These are phyloP conservation scores for Penicillium sp. DNA, from an alignment of 2,329 filamentous ascomycete species.

Conservation along the genomic window DNA sequence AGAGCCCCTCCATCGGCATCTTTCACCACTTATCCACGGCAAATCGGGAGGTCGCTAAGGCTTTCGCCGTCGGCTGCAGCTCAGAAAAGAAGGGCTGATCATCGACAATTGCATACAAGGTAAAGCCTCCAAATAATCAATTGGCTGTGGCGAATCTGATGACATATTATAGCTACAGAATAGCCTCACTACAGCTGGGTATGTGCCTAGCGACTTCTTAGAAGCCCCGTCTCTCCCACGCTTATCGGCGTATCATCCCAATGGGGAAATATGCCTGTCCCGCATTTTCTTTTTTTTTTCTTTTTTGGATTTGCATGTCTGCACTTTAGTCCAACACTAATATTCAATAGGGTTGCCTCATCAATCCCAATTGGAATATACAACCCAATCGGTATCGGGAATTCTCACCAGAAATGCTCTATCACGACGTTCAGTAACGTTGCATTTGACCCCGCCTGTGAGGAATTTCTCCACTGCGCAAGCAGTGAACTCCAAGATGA, in stretches of 20 bases:
- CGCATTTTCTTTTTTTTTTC: constrained; percentile 11
- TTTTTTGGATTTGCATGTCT: neutral
- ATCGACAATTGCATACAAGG: constrained; percentile 1
- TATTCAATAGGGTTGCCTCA: constrained; percentile 4
- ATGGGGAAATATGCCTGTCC: constrained; percentile 12
- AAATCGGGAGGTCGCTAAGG: neutral
- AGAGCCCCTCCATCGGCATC: neutral
- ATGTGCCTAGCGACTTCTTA: neutral
- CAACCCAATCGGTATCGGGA: constrained; percentile 1
- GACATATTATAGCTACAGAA: neutral
- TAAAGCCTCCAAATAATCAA: neutral
- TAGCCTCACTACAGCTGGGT: neutral
- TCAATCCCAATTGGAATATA: neutral
- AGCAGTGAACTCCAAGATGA: constrained; percentile 15
- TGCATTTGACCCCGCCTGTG: constrained; percentile 9
- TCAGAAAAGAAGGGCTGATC: neutral
- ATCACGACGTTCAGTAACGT: neutral
- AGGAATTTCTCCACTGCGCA: constrained; percentile 23
- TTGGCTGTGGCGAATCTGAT: neutral
- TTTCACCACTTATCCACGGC: neutral
- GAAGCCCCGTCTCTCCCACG: neutral
- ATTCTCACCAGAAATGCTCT: constrained; percentile 11
- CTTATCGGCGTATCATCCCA: constrained; percentile 15
- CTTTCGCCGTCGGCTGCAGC: neutral
- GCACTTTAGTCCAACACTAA: constrained; percentile 6